Base-by-base conservation (phyloP, 345 rosid genomes). In the Eucalyptus shirleyi region DNA sequence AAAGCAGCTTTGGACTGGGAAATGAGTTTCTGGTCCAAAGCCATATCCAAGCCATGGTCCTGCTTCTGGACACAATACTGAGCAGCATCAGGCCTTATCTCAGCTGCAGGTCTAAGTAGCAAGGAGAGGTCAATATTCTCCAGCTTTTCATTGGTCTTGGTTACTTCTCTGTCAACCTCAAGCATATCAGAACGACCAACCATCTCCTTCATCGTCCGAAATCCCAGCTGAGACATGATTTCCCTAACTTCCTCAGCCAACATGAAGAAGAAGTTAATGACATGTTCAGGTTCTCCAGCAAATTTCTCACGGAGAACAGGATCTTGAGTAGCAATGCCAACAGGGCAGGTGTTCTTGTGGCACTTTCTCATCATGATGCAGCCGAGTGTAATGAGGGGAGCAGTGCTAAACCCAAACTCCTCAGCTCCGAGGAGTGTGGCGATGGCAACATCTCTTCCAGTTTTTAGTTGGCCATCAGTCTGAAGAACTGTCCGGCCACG, bases 291-390 rank as follows among this genome's bases (percentile, higher is more conserved):
- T 90, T 98, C 99, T 89, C 99, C 99, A 37, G 99, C 99, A 91
- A 98, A 98, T 92, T 98, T 98, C 88, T 95, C 99, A 86, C 99
- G 96, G 86, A 98, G 96, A 87, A 98, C 99, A 37, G 99, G 99
- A 94, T 98, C 99, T 90, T 98, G 99, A 47, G 99, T 98, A 55
- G 99, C 99, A 93, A 98, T 97, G 88, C 99, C 99, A n/a, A 98
- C 99, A 34, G 99, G 99, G 85, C 99, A 98, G 18, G 99, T 98
- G 90, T 98, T 98, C 91, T 98, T 98, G 92, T 98, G 99, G 94
- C 99, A 98, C 91, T 98, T 98, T 89, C 99, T 93, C 99, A 98
- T 98, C 99, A 98, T 98, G 93, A 98, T 97, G 93, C 99, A 98
- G 69, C 99, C 99, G 7, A 98, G 99, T 10, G 99, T 97, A 87